These are phyloP conservation scores for Malus hybrid DNA, from an alignment of 331 rosid species.

Conservation along the genomic window DNA sequence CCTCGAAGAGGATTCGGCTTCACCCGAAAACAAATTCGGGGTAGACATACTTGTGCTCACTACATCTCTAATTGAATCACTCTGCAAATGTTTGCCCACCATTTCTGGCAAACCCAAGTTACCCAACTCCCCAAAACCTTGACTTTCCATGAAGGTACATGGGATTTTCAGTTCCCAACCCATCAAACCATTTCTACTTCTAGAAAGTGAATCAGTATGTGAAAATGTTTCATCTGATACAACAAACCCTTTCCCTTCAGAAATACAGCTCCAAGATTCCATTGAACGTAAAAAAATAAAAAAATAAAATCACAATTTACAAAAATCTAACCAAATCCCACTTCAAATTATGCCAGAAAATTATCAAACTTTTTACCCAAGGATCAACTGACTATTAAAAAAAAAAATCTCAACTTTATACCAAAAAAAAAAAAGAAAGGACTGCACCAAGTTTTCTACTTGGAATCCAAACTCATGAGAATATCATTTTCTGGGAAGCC, in stretches of 20 bases:
- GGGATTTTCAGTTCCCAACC: slow-evolving; percentile 56
- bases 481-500: slow-evolving; percentile 16
- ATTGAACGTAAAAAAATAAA: slow-evolving; percentile 20
- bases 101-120: slow-evolving; percentile 42
- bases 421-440: not conserved
- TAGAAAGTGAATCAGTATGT: slow-evolving; percentile 29
- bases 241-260: slow-evolving; percentile 47
- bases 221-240: slow-evolving; percentile 32
- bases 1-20: slow-evolving; percentile 48
- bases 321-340: slow-evolving; percentile 23
- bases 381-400: not conserved
- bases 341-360: slow-evolving; percentile 20
- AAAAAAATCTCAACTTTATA: slow-evolving; percentile 8
- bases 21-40: slow-evolving; percentile 31
- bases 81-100: slow-evolving; percentile 43
- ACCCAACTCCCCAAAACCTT: slow-evolving; percentile 38
- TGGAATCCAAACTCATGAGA: slow-evolving; percentile 10
- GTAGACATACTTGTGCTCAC: slow-evolving; percentile 18
- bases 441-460: slow-evolving; percentile 7
- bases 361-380: not conserved
- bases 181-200: slow-evolving; percentile 30
- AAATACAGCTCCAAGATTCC: slow-evolving; percentile 68
- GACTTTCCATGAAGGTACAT: slow-evolving; percentile 41
- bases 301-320: not conserved
- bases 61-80: slow-evolving; percentile 28